phyloP scores from a whole-genome alignment of 495 filamentous ascomycete species.

The Penicillium waksmanii region DNA sequence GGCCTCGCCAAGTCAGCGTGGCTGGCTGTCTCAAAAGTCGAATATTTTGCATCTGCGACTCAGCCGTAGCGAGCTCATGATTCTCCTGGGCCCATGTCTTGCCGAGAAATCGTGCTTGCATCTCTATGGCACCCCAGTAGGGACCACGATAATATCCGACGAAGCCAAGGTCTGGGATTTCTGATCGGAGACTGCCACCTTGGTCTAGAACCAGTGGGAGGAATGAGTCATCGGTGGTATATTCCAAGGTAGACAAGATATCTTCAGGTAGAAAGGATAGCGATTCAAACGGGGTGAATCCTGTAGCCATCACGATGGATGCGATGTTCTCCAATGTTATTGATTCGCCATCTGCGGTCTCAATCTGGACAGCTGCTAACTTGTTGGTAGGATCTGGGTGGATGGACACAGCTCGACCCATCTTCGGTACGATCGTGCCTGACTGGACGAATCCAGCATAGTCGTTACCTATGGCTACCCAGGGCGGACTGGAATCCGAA shows the following conservation, averaged over 20 bases:
- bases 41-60: conserved; percentile 28
- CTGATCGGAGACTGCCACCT: conserved; percentile 62
- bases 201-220: conserved; percentile 72
- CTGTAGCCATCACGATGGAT: conserved; percentile 74
- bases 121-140: conserved; percentile 86
- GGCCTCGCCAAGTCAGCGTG: conserved; percentile 50
- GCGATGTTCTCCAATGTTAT: conserved; percentile 57
- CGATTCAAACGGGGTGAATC: conserved; percentile 66
- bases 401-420: conserved; percentile 38
- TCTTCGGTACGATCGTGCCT: conserved; percentile 54
- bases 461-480: conserved; percentile 67
- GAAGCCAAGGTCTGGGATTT: conserved; percentile 70
- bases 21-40: conserved; percentile 31
- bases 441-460: conserved; percentile 74
- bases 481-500: conserved; percentile 53
- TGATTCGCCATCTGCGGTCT: conserved; percentile 29
- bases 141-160: conserved; percentile 86
- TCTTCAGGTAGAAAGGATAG: conserved; percentile 62
- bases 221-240: conserved; percentile 56
- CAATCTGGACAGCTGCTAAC: conserved; percentile 35
- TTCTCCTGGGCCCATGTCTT: conserved; percentile 36
- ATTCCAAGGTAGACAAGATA: conserved; percentile 58
- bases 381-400: conserved; percentile 26
- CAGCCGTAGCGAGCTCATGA: conserved; percentile 5
- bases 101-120: conserved; percentile 74